These are phyloP conservation scores for Apiotrichum montevideense DNA, from an alignment of 1,284 basidiomycete species.

Conservation along the genomic window DNA sequence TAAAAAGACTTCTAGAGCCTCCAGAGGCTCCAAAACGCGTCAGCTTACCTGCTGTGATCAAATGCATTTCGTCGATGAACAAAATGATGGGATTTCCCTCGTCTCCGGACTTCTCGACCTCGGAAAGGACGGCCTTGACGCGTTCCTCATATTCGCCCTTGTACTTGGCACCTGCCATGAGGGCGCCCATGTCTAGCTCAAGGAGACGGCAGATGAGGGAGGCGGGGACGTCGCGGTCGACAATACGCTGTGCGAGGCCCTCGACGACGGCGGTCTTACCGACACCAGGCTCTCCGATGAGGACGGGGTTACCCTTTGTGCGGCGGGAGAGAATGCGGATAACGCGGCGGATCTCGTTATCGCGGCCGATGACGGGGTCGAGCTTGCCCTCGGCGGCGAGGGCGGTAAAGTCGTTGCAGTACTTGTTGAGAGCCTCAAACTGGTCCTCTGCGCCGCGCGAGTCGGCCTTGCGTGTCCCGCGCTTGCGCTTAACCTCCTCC, in stretches of 20 bases:
- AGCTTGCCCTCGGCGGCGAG: conserved; percentile 52
- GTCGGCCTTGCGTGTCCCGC: conserved; percentile 53
- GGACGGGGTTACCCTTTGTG: conserved; percentile 54
- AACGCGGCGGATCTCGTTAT: conserved; percentile 52
- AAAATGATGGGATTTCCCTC: conserved; percentile 81
- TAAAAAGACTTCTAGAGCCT: no score
- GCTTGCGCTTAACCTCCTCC: conserved; percentile 50
- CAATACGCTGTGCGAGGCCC: conserved; percentile 90
- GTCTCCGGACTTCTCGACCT: conserved; percentile 85
- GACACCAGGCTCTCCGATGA: conserved; percentile 78
- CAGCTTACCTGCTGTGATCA: conserved; percentile 66
- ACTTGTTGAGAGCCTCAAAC: conserved; percentile 50
- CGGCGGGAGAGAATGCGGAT: conserved; percentile 71
- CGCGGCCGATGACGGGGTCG: conserved; percentile 56
- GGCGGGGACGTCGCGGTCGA: conserved; percentile 92
- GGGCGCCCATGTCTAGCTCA: conserved; percentile 75
- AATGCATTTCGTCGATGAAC: conserved; percentile 91
- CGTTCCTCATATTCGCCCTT: conserved; percentile 98
- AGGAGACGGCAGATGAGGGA: conserved; percentile 75
- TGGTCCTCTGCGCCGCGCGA: conserved; percentile 50
- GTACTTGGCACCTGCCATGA: conserved; percentile 92
- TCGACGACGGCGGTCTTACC: conserved; percentile 93
- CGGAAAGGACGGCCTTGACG: conserved; percentile 80
- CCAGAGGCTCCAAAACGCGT: no score
- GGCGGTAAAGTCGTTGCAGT: conserved; percentile 46